Base-by-base conservation (phyloP, 2,329 filamentous ascomycete genomes). In the Aspergillus pseudotamarii region DNA sequence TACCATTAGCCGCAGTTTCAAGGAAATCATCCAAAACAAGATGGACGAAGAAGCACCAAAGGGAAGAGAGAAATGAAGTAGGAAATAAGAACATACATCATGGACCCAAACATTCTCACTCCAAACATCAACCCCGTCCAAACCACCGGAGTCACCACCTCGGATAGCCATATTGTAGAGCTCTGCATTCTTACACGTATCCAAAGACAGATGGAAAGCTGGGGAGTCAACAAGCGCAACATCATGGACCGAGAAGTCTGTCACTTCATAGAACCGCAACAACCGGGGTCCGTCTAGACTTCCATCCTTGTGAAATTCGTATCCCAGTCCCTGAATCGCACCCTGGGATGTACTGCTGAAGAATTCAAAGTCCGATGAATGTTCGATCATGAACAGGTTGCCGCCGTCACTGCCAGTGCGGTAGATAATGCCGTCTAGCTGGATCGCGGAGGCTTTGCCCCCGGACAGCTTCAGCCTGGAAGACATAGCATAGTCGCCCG, bases 81-180 rank as follows among this genome's bases (percentile, higher is more conserved):
- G 32, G 32, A 34, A 34, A 34, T 11, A 34, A 34, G 32, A 32
- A 66, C 72, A 53, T 61, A 74, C 78, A 71, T 88, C 85, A 69
- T 88, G 86, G 55, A 87, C 76, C 81, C 83, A 85, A 58, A 87
- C 81, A 66, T 88, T 87, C 53, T 73, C 80, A 19, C 81, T 80
- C 76, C 80, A 85, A 4, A 87, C 79, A 69, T 87, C 83, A 60
- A 87, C 79, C 3, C 86, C 86, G 68, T 88, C 86, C 6, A 87
- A 73, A 54, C 83, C 84, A 54, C 84, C 84, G 62, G 75, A 71
- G 60, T 85, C 78, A 3, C 79, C 84, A 50, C 84, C 84, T 3
- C 83, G 81, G 61, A 87, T 83, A 6, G 81, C 82, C 79, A 86
- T 80, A 64, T 86, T 86, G 73, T 86, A 86, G 3, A 85, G 71